Evolutionary conservation across 441 rosid species (phyloP).

Genomic region (Mallotus repandus): DNA sequence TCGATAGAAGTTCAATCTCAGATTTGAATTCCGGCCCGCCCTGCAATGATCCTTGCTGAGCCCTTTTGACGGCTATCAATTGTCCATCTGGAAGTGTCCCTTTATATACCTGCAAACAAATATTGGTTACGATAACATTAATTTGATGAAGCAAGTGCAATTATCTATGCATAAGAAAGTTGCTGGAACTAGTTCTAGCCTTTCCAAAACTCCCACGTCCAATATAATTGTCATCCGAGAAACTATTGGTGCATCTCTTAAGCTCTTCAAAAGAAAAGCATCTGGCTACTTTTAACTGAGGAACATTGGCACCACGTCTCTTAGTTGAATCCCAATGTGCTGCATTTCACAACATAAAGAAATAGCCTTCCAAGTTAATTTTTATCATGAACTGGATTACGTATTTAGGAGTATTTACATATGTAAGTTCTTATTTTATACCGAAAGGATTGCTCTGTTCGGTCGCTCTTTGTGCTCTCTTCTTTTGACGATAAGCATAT

Average conservation of each 20-base stretch:
- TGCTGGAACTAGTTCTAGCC: constrained; percentile 23
- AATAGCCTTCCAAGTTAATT: background rate
- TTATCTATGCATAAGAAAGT: too few relatives aligned
- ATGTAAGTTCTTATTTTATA: constrained; percentile 21
- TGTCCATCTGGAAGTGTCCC: constrained; percentile 62
- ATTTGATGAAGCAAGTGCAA: too few relatives aligned
- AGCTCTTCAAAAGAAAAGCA: constrained; percentile 75
- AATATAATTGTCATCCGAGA: constrained; percentile 56
- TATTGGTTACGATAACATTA: background rate
- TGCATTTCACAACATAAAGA: constrained; percentile 28
- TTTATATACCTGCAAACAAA: constrained; percentile 60
- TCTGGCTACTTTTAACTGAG: constrained; percentile 72
- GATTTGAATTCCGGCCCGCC: constrained; percentile 88
- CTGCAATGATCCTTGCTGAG: constrained; percentile 82
- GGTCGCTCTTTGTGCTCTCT: constrained; percentile 60
- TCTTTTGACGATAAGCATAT: constrained; percentile 64
- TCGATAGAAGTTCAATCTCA: constrained; percentile 86
- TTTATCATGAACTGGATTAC: background rate
- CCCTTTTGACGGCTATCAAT: constrained; percentile 69
- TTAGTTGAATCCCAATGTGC: constrained; percentile 58
- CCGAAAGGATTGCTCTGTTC: constrained; percentile 51
- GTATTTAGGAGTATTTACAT: background rate
- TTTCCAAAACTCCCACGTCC: constrained; percentile 93
- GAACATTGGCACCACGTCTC: constrained; percentile 45
- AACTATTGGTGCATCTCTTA: constrained; percentile 57